These are phyloP conservation scores for Metschnikowia lunata DNA, from an alignment of 805 yeast species.

Conservation along the genomic window DNA sequence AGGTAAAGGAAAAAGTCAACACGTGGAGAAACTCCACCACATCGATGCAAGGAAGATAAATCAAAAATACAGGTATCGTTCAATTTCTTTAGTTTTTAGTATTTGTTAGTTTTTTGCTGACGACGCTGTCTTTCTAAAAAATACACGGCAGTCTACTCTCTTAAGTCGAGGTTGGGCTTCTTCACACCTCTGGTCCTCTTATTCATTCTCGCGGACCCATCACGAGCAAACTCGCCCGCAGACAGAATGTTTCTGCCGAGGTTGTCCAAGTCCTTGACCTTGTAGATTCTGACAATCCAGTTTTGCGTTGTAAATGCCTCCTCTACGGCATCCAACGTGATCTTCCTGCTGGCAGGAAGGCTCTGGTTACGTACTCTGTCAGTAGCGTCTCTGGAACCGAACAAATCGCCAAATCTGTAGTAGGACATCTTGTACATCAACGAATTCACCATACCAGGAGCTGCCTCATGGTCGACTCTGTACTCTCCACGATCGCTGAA, in stretches of 20 bases:
- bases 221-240: conserved; percentile 52
- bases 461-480: conserved; percentile 75
- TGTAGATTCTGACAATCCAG: conserved; percentile 94
- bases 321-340: conserved; percentile 69
- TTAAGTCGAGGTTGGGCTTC: conserved; percentile 52
- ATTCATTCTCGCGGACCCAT: conserved; percentile 23
- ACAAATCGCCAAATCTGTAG: conserved; percentile 76
- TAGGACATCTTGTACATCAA: conserved; percentile 93
- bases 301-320: conserved; percentile 94
- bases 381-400: conserved; percentile 52
- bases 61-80: no score
- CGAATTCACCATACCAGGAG: conserved; percentile 82
- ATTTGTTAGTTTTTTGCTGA: neutral
- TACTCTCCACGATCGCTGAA: conserved; percentile 87
- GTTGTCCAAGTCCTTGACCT: conserved; percentile 82
- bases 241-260: conserved; percentile 73
- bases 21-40: no score
- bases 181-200: conserved; percentile 43
- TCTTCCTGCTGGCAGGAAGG: conserved; percentile 48
- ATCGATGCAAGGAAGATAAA: no score
- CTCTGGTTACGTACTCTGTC: conserved; percentile 90
- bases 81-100: neutral
- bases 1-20: no score
- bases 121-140: neutral
- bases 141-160: conserved; percentile 26